Conservation (phyloP, 495 filamentous ascomycete genomes). For the Pyrenopolyporus hunteri region DNA sequence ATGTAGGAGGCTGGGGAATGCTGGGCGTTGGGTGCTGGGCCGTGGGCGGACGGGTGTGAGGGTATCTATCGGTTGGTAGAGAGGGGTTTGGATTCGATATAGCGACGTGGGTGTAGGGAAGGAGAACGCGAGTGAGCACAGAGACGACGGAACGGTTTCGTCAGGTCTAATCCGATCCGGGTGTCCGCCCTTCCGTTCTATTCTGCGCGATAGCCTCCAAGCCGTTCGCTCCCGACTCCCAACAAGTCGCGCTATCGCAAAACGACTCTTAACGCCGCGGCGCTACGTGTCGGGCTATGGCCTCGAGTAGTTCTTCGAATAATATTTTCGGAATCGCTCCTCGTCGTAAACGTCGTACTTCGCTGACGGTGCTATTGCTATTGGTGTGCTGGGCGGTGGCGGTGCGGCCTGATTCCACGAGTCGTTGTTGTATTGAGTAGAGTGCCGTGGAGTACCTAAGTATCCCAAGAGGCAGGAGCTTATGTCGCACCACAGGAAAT, state of each 20-base stretch:
- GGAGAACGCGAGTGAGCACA: neutral
- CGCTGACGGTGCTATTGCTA: neutral
- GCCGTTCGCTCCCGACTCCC: neutral
- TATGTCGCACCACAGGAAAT: constrained; percentile 20
- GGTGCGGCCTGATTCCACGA: constrained; percentile 11
- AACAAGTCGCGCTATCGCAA: too few relatives aligned
- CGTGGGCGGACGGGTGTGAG: too few relatives aligned
- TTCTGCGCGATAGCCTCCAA: constrained; percentile 5
- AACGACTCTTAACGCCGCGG: too few relatives aligned
- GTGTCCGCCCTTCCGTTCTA: constrained; percentile 12
- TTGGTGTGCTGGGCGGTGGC: constrained; percentile 13
- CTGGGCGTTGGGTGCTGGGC: constrained; percentile 1
- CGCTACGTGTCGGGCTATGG: too few relatives aligned
- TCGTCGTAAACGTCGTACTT: neutral
- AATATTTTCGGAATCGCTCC: neutral
- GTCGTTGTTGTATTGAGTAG: too few relatives aligned
- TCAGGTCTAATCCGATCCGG: neutral
- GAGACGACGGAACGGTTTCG: neutral
- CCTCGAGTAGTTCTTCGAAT: too few relatives aligned
- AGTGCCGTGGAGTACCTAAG: too few relatives aligned
- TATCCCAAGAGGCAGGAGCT: neutral
- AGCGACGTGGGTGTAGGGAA: neutral
- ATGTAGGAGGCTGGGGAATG: neutral
- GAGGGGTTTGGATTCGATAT: too few relatives aligned
- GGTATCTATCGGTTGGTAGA: neutral